Evolutionary conservation across 495 filamentous ascomycete genomes (phyloP).

Genomic region (Penicillium roqueforti): DNA sequence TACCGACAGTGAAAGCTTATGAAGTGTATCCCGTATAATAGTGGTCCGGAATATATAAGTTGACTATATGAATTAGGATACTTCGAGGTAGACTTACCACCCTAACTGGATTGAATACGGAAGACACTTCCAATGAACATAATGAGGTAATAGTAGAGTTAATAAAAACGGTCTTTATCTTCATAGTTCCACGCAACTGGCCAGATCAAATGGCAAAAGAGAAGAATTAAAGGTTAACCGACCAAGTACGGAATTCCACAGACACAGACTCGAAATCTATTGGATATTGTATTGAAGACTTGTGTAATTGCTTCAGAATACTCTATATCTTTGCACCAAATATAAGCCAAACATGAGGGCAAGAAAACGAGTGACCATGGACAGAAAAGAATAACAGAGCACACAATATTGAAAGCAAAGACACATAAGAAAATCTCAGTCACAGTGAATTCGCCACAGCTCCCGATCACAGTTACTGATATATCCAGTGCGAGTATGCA

Average conservation of each 20-base stretch:
- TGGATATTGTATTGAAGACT: neutral
- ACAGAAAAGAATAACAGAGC: neutral
- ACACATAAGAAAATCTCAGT: conserved; percentile 12
- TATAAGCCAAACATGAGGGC: neutral
- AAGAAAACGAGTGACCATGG: conserved; percentile 2
- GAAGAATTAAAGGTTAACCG: neutral
- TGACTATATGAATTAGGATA: neutral
- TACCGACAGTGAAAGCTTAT: neutral
- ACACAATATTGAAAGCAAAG: neutral
- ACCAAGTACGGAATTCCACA: neutral
- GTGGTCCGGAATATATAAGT: neutral
- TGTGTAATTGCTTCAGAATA: neutral
- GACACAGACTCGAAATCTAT: neutral
- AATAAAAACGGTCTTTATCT: neutral
- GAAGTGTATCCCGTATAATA: neutral
- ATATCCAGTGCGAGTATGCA: conserved; percentile 51
- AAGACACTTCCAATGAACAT: neutral
- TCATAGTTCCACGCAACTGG: neutral
- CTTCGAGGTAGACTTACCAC: neutral
- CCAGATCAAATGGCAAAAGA: neutral
- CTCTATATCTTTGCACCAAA: neutral
- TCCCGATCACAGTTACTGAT: conserved; percentile 39
- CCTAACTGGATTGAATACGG: neutral
- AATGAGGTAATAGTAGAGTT: neutral
- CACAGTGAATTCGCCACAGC: conserved; percentile 49